phyloP scores from a whole-genome alignment of 2,329 filamentous ascomycete genomes.

The Cryphonectria parasitica region DNA sequence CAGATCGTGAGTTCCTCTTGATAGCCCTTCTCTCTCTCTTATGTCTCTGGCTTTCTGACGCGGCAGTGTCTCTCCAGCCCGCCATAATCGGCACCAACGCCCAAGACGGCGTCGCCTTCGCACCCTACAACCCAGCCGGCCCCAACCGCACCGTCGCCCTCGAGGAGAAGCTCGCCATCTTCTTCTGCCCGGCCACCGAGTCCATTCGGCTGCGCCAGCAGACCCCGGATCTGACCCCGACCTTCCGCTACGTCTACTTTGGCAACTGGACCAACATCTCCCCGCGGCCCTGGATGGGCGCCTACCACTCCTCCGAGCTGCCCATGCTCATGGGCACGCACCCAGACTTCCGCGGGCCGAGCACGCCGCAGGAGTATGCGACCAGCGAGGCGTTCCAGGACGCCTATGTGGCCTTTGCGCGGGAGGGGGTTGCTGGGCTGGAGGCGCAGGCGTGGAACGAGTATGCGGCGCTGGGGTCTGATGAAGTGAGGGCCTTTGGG shows the following conservation, averaged over 20 bases:
- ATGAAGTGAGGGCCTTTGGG: slow-evolving; percentile 11
- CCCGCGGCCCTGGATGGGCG: slow-evolving; percentile 31
- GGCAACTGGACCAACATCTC: slow-evolving; percentile 33
- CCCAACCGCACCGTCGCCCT: slow-evolving; percentile 29
- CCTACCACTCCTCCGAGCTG: slow-evolving; percentile 34
- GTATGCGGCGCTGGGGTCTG: slow-evolving; percentile 11
- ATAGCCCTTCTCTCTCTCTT: too few relatives aligned
- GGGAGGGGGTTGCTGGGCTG: neutral
- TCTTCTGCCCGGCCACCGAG: slow-evolving; percentile 34
- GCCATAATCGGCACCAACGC: slow-evolving; percentile 34
- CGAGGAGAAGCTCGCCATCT: slow-evolving; percentile 27
- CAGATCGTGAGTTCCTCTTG: slow-evolving; percentile 32
- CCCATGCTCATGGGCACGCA: slow-evolving; percentile 37
- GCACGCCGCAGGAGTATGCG: slow-evolving; percentile 16
- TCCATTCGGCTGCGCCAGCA: slow-evolving; percentile 14
- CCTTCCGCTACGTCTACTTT: slow-evolving; percentile 31
- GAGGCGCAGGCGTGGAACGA: neutral
- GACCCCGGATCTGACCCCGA: slow-evolving; percentile 17
- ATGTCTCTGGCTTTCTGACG: neutral
- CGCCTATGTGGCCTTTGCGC: slow-evolving; percentile 16
- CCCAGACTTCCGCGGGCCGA: slow-evolving; percentile 25
- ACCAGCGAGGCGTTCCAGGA: slow-evolving; percentile 23
- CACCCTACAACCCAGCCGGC: slow-evolving; percentile 25
- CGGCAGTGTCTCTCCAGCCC: slow-evolving; percentile 20
- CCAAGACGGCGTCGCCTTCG: slow-evolving; percentile 34